Conservation (phyloP, 1,284 basidiomycete species). For the Apiotrichum veenhuisii region DNA sequence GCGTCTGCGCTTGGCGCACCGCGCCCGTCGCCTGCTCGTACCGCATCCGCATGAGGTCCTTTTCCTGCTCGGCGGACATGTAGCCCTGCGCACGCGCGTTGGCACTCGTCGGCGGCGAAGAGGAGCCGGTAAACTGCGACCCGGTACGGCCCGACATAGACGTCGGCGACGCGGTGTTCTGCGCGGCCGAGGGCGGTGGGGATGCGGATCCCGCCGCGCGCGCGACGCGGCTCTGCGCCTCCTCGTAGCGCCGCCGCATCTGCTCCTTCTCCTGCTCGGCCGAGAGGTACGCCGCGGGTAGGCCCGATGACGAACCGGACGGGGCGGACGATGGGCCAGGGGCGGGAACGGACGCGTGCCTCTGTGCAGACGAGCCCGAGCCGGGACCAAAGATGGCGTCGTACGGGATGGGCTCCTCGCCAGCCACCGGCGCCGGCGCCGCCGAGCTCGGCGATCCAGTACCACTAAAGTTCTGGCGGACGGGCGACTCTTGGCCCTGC, state of each 20-base stretch:
- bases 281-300: conserved; percentile 5
- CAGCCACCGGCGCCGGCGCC: background rate
- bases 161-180: background rate
- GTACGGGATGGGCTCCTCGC: conserved; percentile 15
- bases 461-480: background rate
- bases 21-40: conserved; percentile 25
- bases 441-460: background rate
- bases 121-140: background rate
- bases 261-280: conserved; percentile 26
- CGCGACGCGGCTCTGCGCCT: conserved; percentile 47
- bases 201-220: background rate
- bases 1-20: conserved; percentile 53
- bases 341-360: too few relatives aligned
- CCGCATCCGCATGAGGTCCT: conserved; percentile 37
- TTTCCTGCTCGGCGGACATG: conserved; percentile 27
- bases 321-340: background rate
- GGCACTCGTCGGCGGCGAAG: background rate
- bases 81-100: background rate
- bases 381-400: conserved; percentile 11
- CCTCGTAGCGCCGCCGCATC: conserved; percentile 23
- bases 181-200: background rate
- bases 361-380: conserved; percentile 1
- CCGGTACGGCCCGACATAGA: background rate
- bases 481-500: background rate
- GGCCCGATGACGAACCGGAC: background rate